Conservation (phyloP, 2,329 filamentous ascomycete genomes). For the Beauveria bassiana region DNA sequence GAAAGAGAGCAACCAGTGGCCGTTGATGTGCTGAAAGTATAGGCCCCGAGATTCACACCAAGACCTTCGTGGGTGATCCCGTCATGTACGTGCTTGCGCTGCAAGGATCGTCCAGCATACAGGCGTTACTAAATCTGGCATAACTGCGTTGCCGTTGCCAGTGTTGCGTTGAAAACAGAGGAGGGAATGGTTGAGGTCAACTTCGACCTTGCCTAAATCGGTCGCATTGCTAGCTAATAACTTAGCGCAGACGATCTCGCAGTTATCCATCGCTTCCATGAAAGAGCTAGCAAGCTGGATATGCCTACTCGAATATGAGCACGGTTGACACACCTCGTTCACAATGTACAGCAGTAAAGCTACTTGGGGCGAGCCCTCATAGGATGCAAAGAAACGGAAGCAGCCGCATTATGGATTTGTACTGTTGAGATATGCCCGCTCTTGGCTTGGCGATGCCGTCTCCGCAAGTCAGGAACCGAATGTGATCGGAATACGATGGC, state of each 20-base stretch:
- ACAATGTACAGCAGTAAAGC: not conserved
- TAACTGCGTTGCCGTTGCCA: not conserved
- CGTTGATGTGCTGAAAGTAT: not conserved
- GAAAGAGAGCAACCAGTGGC: not conserved
- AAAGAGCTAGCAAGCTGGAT: not conserved
- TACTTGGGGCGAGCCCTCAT: too few relatives aligned
- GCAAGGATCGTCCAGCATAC: not conserved
- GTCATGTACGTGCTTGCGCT: not conserved
- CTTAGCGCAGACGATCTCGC: slow-evolving; percentile 1
- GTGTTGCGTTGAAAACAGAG: not conserved
- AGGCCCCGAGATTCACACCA: not conserved
- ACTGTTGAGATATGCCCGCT: not conserved
- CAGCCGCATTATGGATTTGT: not conserved
- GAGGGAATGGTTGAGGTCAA: not conserved
- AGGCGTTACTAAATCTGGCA: slow-evolving; percentile 2
- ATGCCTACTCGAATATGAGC: not conserved
- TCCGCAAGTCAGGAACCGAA: not conserved
- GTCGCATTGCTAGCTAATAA: not conserved
- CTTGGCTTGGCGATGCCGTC: not conserved
- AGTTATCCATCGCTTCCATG: not conserved
- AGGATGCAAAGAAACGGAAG: not conserved
- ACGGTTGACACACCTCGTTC: not conserved
- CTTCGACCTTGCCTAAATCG: not conserved
- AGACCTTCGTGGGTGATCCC: not conserved
- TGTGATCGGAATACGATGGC: not conserved